Conservation (phyloP, 805 yeast species). For the Kuraishia cidri region DNA sequence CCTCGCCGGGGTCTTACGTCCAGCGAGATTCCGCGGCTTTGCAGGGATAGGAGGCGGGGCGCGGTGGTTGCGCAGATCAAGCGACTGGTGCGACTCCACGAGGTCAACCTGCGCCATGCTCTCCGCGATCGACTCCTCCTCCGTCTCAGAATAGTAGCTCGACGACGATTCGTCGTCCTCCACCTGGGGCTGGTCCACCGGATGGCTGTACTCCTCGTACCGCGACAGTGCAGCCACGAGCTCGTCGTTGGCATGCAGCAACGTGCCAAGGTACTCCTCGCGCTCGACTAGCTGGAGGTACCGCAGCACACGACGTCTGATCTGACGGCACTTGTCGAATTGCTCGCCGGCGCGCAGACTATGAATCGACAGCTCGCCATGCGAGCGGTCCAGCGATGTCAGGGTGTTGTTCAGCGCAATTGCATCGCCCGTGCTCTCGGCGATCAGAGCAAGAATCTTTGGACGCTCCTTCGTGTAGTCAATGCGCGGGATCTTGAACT, state of each 20-base stretch:
- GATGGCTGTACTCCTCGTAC: slow-evolving; percentile 50
- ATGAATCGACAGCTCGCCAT: slow-evolving; percentile 51
- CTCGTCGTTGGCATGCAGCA: slow-evolving; percentile 86
- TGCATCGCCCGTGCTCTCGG: slow-evolving; percentile 69
- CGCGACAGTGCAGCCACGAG: slow-evolving; percentile 63
- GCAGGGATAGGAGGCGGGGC: slow-evolving; percentile 19
- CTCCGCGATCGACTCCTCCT: background rate
- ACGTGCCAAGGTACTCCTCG: slow-evolving; percentile 82
- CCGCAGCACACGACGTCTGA: slow-evolving; percentile 70
- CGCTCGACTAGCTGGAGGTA: slow-evolving; percentile 78
- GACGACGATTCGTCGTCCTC: slow-evolving; percentile 21
- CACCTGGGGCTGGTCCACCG: slow-evolving; percentile 30
- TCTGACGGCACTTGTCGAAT: slow-evolving; percentile 66
- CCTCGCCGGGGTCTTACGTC: background rate
- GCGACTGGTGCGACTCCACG: too few species aligned
- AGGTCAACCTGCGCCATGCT: too few species aligned
- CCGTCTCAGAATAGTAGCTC: background rate
- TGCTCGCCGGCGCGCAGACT: slow-evolving; percentile 49
- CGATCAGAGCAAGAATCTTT: slow-evolving; percentile 54
- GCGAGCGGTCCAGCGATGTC: slow-evolving; percentile 27
- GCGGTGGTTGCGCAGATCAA: background rate
- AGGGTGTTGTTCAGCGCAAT: slow-evolving; percentile 60
- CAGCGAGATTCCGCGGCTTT: slow-evolving; percentile 9
- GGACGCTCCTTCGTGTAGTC: slow-evolving; percentile 67
- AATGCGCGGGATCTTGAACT: slow-evolving; percentile 58